Evolutionary conservation across 305 asterid genomes (phyloP).

Genomic region (Fraxinus angustifolia): DNA sequence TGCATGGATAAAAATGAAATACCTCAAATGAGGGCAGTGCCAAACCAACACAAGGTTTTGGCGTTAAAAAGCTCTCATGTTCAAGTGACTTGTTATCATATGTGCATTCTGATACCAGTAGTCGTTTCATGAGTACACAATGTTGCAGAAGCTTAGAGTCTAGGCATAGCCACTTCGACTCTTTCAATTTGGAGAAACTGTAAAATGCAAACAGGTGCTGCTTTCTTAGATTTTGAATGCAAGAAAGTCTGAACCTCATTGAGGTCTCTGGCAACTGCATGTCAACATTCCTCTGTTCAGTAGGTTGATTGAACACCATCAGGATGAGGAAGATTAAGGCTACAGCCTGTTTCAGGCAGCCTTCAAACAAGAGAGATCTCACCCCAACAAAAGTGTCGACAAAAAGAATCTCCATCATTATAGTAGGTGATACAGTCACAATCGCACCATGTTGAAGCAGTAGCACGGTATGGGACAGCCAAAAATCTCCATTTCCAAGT

Average conservation of each 20-base stretch:
- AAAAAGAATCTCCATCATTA: conserved; percentile 77
- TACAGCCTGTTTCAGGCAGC: conserved; percentile 70
- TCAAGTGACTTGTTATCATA: conserved; percentile 69
- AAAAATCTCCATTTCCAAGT: conserved; percentile 31
- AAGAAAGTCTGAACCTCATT: conserved; percentile 62
- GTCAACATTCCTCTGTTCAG: conserved; percentile 42
- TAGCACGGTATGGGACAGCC: conserved; percentile 47
- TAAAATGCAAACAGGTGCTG: conserved; percentile 61
- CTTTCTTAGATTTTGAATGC: conserved; percentile 48
- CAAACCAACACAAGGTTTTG: conserved; percentile 32
- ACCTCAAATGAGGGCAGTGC: conserved; percentile 51
- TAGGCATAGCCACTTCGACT: conserved; percentile 61
- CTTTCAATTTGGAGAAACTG: conserved; percentile 58
- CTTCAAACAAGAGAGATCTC: conserved; percentile 66
- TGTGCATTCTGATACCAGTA: conserved; percentile 79
- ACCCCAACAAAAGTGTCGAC: conserved; percentile 75
- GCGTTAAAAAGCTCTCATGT: conserved; percentile 31
- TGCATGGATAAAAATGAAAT: conserved; percentile 19
- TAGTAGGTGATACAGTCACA: conserved; percentile 62
- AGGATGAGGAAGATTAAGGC: conserved; percentile 59
- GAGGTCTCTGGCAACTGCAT: conserved; percentile 73
- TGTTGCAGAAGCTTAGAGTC: conserved; percentile 62
- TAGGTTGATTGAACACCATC: conserved; percentile 50
- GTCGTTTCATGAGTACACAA: conserved; percentile 55
- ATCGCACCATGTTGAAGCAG: conserved; percentile 64